phyloP scores from a whole-genome alignment of 1,284 basidiomycete genomes.

The Cryptococcus sp. region DNA sequence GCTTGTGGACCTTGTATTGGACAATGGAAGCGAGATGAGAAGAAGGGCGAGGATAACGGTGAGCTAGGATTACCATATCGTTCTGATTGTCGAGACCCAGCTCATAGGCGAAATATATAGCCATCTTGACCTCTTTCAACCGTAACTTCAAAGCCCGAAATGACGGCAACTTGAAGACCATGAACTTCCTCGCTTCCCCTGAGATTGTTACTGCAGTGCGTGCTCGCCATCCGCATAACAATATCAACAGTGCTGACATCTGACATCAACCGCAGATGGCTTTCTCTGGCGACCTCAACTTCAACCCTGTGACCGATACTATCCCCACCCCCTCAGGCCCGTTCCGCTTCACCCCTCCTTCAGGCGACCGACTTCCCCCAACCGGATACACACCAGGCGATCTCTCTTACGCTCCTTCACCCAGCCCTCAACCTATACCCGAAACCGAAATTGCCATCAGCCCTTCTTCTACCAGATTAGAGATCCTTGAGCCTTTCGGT shows the following conservation, averaged over 20 bases:
- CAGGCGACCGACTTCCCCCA: slow-evolving; percentile 79
- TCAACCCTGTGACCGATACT: slow-evolving; percentile 85
- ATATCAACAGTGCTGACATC: background rate
- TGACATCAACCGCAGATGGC: slow-evolving; percentile 61
- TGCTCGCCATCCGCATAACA: background rate
- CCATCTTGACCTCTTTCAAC: slow-evolving; percentile 97
- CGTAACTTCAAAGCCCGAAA: slow-evolving; percentile 96
- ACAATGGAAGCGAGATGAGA: slow-evolving; percentile 95
- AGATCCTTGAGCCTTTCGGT: slow-evolving; percentile 81
- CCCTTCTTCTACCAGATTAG: slow-evolving; percentile 79
- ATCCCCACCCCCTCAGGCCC: slow-evolving; percentile 72
- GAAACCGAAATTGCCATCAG: slow-evolving; percentile 78
- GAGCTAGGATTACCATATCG: slow-evolving; percentile 32
- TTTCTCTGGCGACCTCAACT: slow-evolving; percentile 90
- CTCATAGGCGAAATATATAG: slow-evolving; percentile 53
- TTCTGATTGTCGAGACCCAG: background rate
- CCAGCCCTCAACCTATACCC: slow-evolving; percentile 73
- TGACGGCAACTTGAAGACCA: slow-evolving; percentile 91
- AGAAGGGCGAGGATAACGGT: slow-evolving; percentile 90
- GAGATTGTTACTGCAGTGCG: slow-evolving; percentile 85
- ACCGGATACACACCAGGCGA: slow-evolving; percentile 80
- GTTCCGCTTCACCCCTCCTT: slow-evolving; percentile 86
- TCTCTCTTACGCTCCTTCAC: slow-evolving; percentile 72
- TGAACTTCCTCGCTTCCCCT: slow-evolving; percentile 98
- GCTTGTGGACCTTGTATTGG: slow-evolving; percentile 99